phyloP scores from a whole-genome alignment of 164 flowering plant species.

The Akebia trifoliata region DNA sequence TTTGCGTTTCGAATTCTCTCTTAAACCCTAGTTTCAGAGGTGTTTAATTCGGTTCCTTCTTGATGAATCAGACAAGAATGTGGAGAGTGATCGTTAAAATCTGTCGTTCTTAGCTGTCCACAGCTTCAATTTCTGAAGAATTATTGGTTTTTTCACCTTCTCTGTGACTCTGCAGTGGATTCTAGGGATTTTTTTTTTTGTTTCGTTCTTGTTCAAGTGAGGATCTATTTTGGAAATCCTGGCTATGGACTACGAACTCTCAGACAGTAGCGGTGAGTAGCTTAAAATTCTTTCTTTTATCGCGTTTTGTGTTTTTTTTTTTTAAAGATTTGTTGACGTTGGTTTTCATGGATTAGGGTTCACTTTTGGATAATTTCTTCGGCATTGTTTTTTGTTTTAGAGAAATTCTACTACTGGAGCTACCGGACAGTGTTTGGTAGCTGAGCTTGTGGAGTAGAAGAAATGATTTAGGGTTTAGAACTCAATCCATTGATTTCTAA shows the following conservation, averaged over 20 bases:
- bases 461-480: slow-evolving; percentile 11
- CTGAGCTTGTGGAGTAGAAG: background rate
- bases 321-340: background rate
- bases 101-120: slow-evolving; percentile 1
- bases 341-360: background rate
- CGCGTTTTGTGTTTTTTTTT: background rate
- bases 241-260: slow-evolving; percentile 46
- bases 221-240: background rate
- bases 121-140: slow-evolving; percentile 2
- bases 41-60: background rate
- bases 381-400: background rate
- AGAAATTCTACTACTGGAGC: background rate
- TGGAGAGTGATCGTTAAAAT: background rate
- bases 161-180: background rate
- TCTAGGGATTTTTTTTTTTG: slow-evolving; percentile 2
- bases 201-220: background rate
- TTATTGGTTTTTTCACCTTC: background rate
- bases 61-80: background rate
- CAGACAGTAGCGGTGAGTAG: slow-evolving; percentile 57
- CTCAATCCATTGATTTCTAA: background rate
- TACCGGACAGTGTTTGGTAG: background rate
- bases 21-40: background rate
- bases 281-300: slow-evolving; percentile 1
- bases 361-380: background rate
- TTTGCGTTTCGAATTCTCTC: background rate